These are phyloP conservation scores for Colletotrichum paranaense DNA, from an alignment of 2,329 filamentous ascomycete species.

Conservation along the genomic window DNA sequence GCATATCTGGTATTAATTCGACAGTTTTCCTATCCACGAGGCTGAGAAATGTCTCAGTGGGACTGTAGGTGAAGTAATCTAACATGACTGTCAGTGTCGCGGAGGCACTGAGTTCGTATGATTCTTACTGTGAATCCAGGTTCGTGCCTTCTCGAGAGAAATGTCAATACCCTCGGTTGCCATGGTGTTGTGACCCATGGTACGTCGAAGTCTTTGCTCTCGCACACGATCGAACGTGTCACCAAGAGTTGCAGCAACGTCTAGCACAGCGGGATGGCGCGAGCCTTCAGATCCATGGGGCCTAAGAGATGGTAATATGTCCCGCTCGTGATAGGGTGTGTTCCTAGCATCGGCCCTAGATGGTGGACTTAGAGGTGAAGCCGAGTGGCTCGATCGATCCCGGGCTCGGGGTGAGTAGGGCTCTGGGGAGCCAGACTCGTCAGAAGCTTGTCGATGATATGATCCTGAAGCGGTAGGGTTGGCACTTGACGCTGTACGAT, in stretches of 20 bases:
- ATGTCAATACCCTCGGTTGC: conserved; percentile 43
- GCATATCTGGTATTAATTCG: conserved; percentile 45
- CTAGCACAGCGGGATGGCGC: conserved; percentile 28
- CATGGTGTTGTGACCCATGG: conserved; percentile 34
- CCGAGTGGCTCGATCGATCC: neutral
- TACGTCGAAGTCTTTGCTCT: conserved; percentile 38
- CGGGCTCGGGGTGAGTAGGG: neutral
- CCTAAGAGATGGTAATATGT: neutral
- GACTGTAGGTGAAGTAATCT: conserved; percentile 45
- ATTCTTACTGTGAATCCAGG: conserved; percentile 42
- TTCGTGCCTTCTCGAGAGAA: conserved; percentile 42
- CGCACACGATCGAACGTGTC: conserved; percentile 44
- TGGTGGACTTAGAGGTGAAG: neutral
- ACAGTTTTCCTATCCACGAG: conserved; percentile 43
- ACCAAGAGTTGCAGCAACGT: conserved; percentile 42
- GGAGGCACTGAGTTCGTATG: too few species aligned
- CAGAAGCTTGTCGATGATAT: neutral
- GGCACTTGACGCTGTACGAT: neutral
- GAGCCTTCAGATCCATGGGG: neutral
- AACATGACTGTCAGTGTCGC: neutral
- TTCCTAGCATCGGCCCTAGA: neutral
- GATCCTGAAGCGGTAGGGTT: conserved; percentile 25
- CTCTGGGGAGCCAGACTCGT: neutral
- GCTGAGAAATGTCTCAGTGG: conserved; percentile 42
- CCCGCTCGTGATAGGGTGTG: too few species aligned